Conservation (phyloP, 139 green algal species). For the Monoraphidium neglectum region DNA sequence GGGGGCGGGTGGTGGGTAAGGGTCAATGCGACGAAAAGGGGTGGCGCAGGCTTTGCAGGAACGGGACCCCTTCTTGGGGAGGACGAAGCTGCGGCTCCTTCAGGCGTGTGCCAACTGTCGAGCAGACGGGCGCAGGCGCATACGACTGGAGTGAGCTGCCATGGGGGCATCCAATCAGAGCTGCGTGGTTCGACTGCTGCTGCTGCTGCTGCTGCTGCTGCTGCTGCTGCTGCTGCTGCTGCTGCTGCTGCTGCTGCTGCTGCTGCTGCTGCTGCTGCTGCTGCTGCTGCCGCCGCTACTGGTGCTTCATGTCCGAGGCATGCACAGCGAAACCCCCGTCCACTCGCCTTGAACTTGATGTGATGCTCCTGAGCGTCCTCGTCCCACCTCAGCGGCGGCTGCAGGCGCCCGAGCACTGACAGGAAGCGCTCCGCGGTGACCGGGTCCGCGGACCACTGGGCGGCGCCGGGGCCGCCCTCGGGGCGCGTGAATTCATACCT, state of each 20-base stretch:
- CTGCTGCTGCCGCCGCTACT: neutral
- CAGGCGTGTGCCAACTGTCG: no score
- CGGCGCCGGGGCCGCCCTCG: neutral
- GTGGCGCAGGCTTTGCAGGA: neutral
- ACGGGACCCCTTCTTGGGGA: neutral
- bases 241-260: neutral
- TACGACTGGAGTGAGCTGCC: no score
- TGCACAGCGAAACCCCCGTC: neutral
- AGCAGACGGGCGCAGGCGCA: no score
- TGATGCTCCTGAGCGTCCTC: conserved; percentile 36
- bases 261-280: neutral
- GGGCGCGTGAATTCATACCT: no score
- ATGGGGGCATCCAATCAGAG: no score
- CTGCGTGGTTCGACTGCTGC: neutral
- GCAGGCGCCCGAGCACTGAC: conserved; percentile 18
- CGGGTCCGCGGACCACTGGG: neutral
- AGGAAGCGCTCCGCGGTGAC: conserved; percentile 20
- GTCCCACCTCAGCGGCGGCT: conserved; percentile 26
- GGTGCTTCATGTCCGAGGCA: neutral
- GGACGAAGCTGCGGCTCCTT: neutral
- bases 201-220: neutral
- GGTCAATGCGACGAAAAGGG: neutral
- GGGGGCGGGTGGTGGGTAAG: neutral
- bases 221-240: neutral
- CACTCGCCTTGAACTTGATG: conserved; percentile 27